These are phyloP conservation scores for Syncephalastrum racemosum DNA, from an alignment of 371 early-diverging fungal genomes.

Conservation along the genomic window DNA sequence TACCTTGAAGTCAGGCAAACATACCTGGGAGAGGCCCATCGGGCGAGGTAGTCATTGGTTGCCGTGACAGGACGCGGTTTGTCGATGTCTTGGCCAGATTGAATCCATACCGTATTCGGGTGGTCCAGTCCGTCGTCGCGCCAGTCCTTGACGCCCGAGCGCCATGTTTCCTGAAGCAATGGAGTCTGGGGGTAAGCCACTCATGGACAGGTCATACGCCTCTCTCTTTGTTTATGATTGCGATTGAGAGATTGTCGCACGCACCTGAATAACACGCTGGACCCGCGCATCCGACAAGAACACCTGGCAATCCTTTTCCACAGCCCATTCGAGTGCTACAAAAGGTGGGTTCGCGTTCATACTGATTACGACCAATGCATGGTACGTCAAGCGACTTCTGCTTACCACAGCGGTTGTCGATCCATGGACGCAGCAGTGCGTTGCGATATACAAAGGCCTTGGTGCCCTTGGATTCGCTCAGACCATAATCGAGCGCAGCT, in stretches of 20 bases:
- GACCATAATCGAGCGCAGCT: conserved; percentile 27
- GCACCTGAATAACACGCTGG: conserved; percentile 29
- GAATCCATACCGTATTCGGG: conserved; percentile 30
- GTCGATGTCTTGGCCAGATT: background rate
- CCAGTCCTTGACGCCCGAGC: conserved; percentile 26
- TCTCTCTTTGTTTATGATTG: background rate
- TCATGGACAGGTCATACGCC: conserved; percentile 1
- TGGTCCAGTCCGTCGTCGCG: conserved; percentile 24
- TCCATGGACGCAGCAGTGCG: conserved; percentile 34
- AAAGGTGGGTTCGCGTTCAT: background rate
- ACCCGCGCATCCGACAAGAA: conserved; percentile 35
- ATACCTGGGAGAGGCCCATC: conserved; percentile 33
- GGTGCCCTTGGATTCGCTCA: conserved; percentile 21
- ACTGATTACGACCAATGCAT: background rate
- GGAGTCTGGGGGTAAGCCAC: no score
- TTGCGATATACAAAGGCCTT: conserved; percentile 25
- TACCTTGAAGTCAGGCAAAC: background rate
- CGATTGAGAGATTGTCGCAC: background rate
- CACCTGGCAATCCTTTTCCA: conserved; percentile 35
- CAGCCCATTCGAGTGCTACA: conserved; percentile 42
- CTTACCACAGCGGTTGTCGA: conserved; percentile 33
- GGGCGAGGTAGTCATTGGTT: conserved; percentile 25
- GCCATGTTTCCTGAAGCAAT: conserved; percentile 24
- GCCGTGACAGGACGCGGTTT: background rate
- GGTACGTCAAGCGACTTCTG: background rate